phyloP scores from a whole-genome alignment of 2,329 filamentous ascomycete genomes.

The Kalmusia sp. region DNA sequence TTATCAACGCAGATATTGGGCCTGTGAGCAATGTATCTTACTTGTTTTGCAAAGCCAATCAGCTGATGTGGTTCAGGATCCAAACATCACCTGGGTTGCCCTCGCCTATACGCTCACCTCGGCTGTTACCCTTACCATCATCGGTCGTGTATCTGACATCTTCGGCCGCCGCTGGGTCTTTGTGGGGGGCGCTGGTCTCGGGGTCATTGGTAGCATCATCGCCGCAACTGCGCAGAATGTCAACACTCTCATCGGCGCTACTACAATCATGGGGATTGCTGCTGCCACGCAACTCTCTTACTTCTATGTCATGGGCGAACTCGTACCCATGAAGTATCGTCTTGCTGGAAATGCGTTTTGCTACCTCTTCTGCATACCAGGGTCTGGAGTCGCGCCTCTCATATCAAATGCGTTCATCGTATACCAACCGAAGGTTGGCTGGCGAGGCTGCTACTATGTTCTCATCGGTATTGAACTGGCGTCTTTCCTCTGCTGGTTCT shows the following conservation, averaged over 20 bases:
- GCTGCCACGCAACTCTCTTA: constrained; percentile 23
- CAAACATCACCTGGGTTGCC: constrained; percentile 15
- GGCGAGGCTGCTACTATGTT: constrained; percentile 19
- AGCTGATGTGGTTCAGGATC: background rate
- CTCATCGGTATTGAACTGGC: constrained; percentile 15
- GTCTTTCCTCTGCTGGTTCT: constrained; percentile 17
- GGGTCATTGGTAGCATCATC: constrained; percentile 22
- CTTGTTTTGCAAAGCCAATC: background rate
- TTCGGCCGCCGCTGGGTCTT: constrained; percentile 35
- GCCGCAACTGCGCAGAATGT: constrained; percentile 20
- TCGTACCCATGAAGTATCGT: constrained; percentile 27
- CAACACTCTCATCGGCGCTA: constrained; percentile 15
- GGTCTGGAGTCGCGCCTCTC: constrained; percentile 18
- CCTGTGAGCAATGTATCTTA: constrained; percentile 6
- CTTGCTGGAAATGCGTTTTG: constrained; percentile 16
- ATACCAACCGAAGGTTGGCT: constrained; percentile 16
- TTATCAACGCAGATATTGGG: constrained; percentile 20
- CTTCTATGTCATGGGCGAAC: constrained; percentile 24
- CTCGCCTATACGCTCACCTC: constrained; percentile 15
- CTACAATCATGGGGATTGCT: constrained; percentile 19
- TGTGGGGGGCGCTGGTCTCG: constrained; percentile 38
- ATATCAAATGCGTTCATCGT: constrained; percentile 16
- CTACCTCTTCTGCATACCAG: constrained; percentile 19
- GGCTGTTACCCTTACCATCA: constrained; percentile 15
- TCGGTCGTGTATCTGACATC: constrained; percentile 18